Evolutionary conservation across 257 asterid genomes (phyloP).

Genomic region (Solanum rostratum): DNA sequence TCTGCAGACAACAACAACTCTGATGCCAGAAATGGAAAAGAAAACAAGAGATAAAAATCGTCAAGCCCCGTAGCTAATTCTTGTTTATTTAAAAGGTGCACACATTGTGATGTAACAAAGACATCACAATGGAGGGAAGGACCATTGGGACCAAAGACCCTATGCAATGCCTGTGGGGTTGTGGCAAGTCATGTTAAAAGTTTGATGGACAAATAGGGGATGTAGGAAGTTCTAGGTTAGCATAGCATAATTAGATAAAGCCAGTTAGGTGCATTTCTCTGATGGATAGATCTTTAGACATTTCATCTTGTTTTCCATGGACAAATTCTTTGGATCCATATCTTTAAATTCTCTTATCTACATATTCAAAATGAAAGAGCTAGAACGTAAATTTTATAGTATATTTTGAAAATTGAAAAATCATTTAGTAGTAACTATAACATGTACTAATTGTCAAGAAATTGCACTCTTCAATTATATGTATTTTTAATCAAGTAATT

Average conservation of each 20-base stretch:
- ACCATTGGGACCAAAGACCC: constrained; percentile 53
- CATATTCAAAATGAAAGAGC: background rate
- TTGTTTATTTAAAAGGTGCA: constrained; percentile 25
- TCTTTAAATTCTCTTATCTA: background rate
- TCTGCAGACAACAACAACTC: constrained; percentile 13
- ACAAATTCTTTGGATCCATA: background rate
- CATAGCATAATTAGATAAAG: background rate
- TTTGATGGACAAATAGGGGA: constrained; percentile 7
- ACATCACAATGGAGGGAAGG: constrained; percentile 67
- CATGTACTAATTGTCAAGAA: background rate
- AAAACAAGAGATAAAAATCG: constrained; percentile 12
- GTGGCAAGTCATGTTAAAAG: background rate
- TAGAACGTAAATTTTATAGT: background rate
- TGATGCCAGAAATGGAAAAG: constrained; percentile 18
- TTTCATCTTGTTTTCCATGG: background rate
- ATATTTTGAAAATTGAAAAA: too few relatives aligned
- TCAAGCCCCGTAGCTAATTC: background rate
- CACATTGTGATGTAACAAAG: constrained; percentile 44
- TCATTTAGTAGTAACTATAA: background rate
- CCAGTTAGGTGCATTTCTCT: background rate
- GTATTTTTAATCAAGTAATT: background rate
- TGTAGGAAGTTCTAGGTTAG: background rate
- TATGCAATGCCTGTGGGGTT: constrained; percentile 57
- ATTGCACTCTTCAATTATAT: background rate
- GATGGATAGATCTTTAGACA: background rate